phyloP scores from a whole-genome alignment of 345 rosid genomes.

The Adansonia digitata region DNA sequence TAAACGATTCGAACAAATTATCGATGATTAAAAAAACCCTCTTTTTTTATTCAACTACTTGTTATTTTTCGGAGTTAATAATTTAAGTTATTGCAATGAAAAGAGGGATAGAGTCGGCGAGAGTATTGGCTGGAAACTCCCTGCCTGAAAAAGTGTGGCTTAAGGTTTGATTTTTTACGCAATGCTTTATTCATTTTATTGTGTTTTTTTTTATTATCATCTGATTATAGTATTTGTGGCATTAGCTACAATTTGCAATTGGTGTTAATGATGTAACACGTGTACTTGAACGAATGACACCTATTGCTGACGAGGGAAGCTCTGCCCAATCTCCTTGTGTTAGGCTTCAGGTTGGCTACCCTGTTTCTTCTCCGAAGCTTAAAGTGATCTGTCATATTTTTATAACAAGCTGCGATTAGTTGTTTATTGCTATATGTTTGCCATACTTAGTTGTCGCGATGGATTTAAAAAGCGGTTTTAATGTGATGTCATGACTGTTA shows the following conservation, averaged over 20 bases:
- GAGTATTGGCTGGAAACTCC: constrained; percentile 12
- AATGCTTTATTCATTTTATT: not conserved
- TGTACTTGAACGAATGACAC: constrained; percentile 49
- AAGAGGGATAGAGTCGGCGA: constrained; percentile 14
- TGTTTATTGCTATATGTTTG: not conserved
- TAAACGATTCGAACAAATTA: not conserved
- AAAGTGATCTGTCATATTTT: not conserved
- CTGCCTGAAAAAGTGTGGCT: constrained; percentile 18
- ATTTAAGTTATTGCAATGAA: not conserved
- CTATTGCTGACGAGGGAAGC: constrained; percentile 16
- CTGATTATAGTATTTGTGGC: constrained; percentile 2
- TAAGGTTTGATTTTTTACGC: constrained; percentile 4
- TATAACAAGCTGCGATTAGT: not conserved
- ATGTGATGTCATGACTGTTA: too few species aligned
- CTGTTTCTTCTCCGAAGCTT: not conserved
- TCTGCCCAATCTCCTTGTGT: constrained; percentile 17
- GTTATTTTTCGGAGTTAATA: not conserved
- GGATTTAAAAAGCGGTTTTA: too few species aligned
- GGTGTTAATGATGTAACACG: constrained; percentile 76
- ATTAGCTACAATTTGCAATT: constrained; percentile 61
- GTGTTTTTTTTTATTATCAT: not conserved
- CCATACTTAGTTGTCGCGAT: too few species aligned
- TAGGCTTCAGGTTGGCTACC: constrained; percentile 43
- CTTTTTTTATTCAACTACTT: not conserved
- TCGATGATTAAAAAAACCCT: not conserved